These are phyloP conservation scores for Ophiostoma pallidulum DNA, from an alignment of 2,329 filamentous ascomycete genomes.

Conservation along the genomic window DNA sequence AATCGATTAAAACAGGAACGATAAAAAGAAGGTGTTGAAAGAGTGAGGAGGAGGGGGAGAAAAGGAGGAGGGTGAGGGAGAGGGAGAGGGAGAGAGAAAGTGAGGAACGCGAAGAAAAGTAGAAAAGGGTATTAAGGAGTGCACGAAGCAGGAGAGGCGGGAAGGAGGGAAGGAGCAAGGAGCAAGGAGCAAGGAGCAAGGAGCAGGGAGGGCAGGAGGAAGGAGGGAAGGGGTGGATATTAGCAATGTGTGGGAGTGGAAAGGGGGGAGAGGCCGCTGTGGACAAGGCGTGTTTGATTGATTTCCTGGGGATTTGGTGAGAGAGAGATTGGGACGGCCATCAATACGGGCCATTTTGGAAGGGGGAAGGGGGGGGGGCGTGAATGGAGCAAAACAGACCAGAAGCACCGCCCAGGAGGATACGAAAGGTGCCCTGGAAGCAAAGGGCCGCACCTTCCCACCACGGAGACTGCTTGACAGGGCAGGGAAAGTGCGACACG, in stretches of 20 bases:
- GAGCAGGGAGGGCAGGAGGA: background rate
- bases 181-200: background rate
- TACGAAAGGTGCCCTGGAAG: background rate
- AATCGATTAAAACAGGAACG: too few species aligned
- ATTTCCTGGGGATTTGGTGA: constrained; percentile 5
- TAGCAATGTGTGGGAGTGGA: background rate
- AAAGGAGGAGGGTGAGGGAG: too few species aligned
- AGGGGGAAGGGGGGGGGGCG: constrained; percentile 3
- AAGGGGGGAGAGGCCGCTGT: background rate
- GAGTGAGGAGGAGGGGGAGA: background rate
- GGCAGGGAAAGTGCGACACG: background rate
- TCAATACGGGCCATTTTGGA: background rate
- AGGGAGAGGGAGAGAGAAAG: background rate
- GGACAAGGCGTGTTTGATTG: constrained; percentile 7
- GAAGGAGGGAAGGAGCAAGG: constrained; percentile 1
- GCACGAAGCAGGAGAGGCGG: too few species aligned
- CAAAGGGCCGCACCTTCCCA: constrained; percentile 1
- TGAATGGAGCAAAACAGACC: too few species aligned
- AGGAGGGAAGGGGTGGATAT: background rate
- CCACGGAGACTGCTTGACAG: background rate
- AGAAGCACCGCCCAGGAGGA: too few species aligned
- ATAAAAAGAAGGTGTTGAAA: background rate
- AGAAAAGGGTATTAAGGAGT: too few species aligned
- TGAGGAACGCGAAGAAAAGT: background rate
- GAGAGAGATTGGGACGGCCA: background rate